Percentiles rank a stretch among this genome's conserved stretches.
phyloP scores from a whole-genome alignment of 345 rosid species.

The Euclidium syriacum region DNA sequence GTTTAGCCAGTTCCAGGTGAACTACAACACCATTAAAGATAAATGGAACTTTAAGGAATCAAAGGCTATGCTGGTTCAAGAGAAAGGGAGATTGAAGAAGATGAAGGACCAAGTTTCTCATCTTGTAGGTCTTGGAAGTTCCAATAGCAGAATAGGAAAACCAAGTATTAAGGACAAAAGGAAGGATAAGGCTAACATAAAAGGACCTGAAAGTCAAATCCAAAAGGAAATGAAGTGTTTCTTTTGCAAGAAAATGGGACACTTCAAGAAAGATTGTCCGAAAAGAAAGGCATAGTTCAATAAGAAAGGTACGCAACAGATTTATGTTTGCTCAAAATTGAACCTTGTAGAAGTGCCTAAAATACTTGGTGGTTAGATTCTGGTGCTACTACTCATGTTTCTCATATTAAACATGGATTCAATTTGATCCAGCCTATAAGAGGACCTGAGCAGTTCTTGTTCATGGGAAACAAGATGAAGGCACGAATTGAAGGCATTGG shows the following conservation, averaged over 20 bases:
- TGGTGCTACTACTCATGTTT: constrained; percentile 13
- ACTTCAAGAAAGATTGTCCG: neutral
- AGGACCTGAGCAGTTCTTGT: too few relatives aligned
- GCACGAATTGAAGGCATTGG: neutral
- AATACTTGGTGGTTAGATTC: too few relatives aligned
- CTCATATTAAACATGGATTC: neutral
- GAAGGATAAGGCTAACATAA: neutral
- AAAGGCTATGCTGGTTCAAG: neutral
- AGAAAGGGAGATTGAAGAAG: neutral
- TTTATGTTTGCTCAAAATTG: neutral
- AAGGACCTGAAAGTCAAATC: neutral
- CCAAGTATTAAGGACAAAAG: neutral
- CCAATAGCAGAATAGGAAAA: neutral
- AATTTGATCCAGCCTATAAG: neutral
- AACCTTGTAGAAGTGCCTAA: neutral
- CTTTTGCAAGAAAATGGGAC: neutral
- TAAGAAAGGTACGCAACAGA: neutral
- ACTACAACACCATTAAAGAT: neutral
- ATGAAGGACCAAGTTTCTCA: neutral
- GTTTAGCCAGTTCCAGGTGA: neutral
- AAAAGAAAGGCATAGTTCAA: neutral
- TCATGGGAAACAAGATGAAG: neutral
- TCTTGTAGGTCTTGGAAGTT: neutral
- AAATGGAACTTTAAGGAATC: neutral
- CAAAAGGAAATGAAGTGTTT: neutral